Conservation (phyloP, 352 stramenopile species). For the Globisporangium mamillatum region DNA sequence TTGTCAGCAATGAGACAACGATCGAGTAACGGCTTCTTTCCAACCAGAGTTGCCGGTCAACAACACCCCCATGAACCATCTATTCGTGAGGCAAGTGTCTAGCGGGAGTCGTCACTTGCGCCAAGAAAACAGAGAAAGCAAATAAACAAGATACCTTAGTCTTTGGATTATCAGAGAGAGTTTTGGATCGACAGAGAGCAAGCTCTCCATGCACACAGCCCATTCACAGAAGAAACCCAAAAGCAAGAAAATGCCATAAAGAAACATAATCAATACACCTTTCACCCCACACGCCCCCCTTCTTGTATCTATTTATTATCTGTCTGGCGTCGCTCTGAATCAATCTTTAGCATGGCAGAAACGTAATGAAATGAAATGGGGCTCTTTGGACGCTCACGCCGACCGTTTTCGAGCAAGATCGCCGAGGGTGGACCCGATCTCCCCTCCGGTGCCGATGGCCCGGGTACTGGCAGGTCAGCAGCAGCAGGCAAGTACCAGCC, state of each 20-base stretch:
- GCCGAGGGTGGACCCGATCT: conserved; percentile 29
- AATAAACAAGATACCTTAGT: background rate
- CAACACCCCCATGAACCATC: background rate
- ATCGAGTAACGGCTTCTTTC: background rate
- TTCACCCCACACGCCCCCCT: background rate
- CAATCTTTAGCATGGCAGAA: background rate
- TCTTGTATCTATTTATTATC: conserved; percentile 6
- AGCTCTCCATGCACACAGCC: background rate
- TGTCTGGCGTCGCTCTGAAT: background rate
- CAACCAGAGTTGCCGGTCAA: background rate
- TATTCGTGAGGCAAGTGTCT: background rate
- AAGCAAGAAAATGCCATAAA: conserved; percentile 5
- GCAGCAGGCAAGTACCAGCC: background rate
- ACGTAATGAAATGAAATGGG: conserved; percentile 24
- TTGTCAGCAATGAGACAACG: too few relatives aligned
- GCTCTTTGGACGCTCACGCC: conserved; percentile 31
- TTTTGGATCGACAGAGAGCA: background rate
- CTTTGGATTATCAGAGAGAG: too few relatives aligned
- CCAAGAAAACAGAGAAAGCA: background rate
- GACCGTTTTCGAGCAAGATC: conserved; percentile 22
- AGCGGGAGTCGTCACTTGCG: background rate
- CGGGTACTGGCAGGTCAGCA: background rate
- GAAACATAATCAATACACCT: background rate
- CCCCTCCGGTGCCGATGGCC: background rate
- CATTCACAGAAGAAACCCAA: background rate